Evolutionary conservation across 1,139 yeast genomes (phyloP), one percentile per base, ranked within the genome.

Genomic region (Pneumocystis sp.): DNA sequence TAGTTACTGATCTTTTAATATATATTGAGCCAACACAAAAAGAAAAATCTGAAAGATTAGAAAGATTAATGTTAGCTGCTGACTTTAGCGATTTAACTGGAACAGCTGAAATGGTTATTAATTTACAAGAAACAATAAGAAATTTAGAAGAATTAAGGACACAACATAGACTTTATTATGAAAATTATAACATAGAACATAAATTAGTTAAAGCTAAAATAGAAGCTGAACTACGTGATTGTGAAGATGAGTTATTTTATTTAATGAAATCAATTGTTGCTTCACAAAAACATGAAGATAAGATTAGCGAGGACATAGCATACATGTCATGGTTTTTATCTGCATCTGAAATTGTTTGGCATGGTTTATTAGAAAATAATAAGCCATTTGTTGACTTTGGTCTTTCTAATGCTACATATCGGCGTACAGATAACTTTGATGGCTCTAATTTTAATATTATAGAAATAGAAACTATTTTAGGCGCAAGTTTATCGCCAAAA

Each of bases 311-410:
- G 10, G 70, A 70, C 21, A 73, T 73, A 7, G 73, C 74, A 42
- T 71, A 73, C 29, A 68, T 82, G 39, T 81, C 82, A 67, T 86
- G 93, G 88, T 77, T 82, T 19, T 78, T 89, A 37, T 79, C 84
- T 37, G 84, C 95, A 0, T 91, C 86, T 71, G 87, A 86, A 70
- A 79, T 89, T 40, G 82, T 85, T 64, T 79, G 91, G 78, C 95
- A 88, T 72, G 77, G 90, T 71, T 76, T 89, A 64, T 84, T 82
- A 65, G 83, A 83, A 15, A 74, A 80, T 6, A 76, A 87, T 37
- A 75, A 76, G 59, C 93, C 95, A 21, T 84, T 90, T 70, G 74
- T 89, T 67, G 95, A 87, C 73, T 79, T 90, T 68, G 86, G 87
- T 0, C 73, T 91, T 42, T 85, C 87, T 0, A 80, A 81, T 59